These are phyloP conservation scores for Cryphonectria naterciae DNA, from an alignment of 2,329 filamentous ascomycete genomes.

Conservation along the genomic window DNA sequence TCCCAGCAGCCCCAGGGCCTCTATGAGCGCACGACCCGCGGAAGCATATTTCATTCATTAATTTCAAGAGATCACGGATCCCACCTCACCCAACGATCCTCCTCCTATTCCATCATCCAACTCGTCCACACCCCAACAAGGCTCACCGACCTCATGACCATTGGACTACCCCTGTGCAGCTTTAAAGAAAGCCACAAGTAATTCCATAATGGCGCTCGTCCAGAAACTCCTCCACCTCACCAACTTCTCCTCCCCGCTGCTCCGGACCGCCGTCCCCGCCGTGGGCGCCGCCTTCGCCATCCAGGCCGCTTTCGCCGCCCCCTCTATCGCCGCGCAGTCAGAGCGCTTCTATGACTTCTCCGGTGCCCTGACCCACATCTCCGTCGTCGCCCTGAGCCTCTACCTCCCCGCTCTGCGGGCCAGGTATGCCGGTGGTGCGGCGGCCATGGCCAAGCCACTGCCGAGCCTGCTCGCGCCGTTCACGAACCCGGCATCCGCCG, in stretches of 20 bases:
- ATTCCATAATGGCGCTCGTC: slow-evolving; percentile 40
- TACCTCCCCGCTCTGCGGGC: slow-evolving; percentile 64
- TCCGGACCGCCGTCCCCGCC: slow-evolving; percentile 65
- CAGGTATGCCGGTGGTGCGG: slow-evolving; percentile 49
- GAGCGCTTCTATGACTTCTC: slow-evolving; percentile 72
- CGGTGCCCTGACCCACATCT: slow-evolving; percentile 68
- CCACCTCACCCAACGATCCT: background rate
- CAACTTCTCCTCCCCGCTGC: slow-evolving; percentile 64
- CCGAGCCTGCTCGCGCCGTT: slow-evolving; percentile 53
- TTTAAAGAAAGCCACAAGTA: background rate
- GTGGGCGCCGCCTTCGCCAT: slow-evolving; percentile 66
- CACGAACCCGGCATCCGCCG: slow-evolving; percentile 43
- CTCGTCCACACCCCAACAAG: no score
- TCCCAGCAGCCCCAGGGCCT: background rate
- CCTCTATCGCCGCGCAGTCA: slow-evolving; percentile 62
- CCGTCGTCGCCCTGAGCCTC: slow-evolving; percentile 64
- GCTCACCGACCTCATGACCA: background rate
- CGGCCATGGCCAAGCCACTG: slow-evolving; percentile 37
- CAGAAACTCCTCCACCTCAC: slow-evolving; percentile 60
- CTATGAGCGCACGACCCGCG: background rate
- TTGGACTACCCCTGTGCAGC: background rate
- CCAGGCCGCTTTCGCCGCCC: slow-evolving; percentile 64
- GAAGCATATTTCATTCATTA: no score
- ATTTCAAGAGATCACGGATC: background rate
- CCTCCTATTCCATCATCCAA: no score